Conservation (phyloP, 116 monocot genomes). For the Thalassia testudinum region DNA sequence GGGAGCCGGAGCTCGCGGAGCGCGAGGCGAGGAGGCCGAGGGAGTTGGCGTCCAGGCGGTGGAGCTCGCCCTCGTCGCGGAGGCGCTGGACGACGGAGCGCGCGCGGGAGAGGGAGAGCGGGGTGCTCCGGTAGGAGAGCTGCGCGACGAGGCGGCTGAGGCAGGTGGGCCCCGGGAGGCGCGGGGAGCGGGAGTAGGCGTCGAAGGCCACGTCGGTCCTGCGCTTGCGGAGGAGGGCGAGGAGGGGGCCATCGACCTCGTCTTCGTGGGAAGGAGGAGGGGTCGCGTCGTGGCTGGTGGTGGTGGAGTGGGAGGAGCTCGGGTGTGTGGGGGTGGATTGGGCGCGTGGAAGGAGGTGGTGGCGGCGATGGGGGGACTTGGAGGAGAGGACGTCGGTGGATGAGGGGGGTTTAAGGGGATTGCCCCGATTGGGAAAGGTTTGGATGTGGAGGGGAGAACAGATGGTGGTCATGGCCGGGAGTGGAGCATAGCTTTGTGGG, state of each 20-base stretch:
- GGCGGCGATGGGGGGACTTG: neutral
- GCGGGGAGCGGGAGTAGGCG: slow-evolving; percentile 21
- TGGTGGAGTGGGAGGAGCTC: neutral
- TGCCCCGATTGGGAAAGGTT: slow-evolving; percentile 4
- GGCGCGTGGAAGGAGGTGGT: neutral
- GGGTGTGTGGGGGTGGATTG: neutral
- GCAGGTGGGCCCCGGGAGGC: slow-evolving; percentile 47
- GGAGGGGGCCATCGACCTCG: slow-evolving; percentile 30
- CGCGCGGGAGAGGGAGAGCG: slow-evolving; percentile 56
- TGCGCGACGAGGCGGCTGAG: slow-evolving; percentile 80
- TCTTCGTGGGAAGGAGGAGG: neutral
- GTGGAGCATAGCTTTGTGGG: neutral
- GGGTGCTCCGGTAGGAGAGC: slow-evolving; percentile 56
- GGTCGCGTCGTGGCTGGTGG: neutral
- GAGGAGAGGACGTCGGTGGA: neutral
- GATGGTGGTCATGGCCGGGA: slow-evolving; percentile 1
- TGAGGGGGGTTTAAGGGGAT: slow-evolving; percentile 6
- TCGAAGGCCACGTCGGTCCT: slow-evolving; percentile 72
- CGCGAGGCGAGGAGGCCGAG: slow-evolving; percentile 68
- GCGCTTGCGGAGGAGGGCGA: slow-evolving; percentile 56
- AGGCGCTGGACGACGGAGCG: slow-evolving; percentile 55
- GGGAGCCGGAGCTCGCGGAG: slow-evolving; percentile 29
- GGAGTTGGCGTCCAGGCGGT: slow-evolving; percentile 72
- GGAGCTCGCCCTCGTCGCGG: slow-evolving; percentile 40
- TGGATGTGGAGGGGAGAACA: slow-evolving; percentile 5